Evolutionary conservation across 2,329 filamentous ascomycete genomes (phyloP).

Genomic region (Cryphonectria naterciae): DNA sequence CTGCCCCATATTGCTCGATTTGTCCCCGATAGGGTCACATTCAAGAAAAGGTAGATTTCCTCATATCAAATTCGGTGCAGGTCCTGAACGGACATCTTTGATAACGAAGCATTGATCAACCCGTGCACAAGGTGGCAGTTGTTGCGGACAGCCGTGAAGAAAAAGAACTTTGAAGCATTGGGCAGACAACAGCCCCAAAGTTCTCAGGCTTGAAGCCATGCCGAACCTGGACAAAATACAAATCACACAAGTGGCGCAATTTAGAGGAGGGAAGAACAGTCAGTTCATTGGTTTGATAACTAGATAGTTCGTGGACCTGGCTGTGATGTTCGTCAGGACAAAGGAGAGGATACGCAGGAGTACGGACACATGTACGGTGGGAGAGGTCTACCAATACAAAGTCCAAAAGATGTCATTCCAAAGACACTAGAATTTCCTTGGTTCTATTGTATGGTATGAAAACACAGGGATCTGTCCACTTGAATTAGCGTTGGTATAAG

Average conservation of each 20-base stretch:
- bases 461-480: neutral
- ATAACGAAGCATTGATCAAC: neutral
- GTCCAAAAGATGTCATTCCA: neutral
- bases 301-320: neutral
- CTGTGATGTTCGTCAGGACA: neutral
- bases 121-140: neutral
- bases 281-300: neutral
- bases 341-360: neutral
- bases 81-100: neutral
- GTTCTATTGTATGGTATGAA: neutral
- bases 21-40: neutral
- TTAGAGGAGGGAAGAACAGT: neutral
- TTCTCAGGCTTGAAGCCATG: neutral
- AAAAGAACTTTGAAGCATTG: neutral
- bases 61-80: neutral
- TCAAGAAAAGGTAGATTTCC: neutral
- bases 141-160: neutral
- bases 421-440: neutral
- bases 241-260: neutral
- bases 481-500: neutral
- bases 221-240: neutral
- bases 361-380: neutral
- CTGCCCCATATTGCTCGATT: constrained; percentile 1
- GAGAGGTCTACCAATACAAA: neutral
- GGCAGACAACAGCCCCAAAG: neutral